Evolutionary conservation across 2,329 filamentous ascomycete genomes (phyloP), one percentile per base, ranked within the genome.

Genomic region (Myotisia sp.): DNA sequence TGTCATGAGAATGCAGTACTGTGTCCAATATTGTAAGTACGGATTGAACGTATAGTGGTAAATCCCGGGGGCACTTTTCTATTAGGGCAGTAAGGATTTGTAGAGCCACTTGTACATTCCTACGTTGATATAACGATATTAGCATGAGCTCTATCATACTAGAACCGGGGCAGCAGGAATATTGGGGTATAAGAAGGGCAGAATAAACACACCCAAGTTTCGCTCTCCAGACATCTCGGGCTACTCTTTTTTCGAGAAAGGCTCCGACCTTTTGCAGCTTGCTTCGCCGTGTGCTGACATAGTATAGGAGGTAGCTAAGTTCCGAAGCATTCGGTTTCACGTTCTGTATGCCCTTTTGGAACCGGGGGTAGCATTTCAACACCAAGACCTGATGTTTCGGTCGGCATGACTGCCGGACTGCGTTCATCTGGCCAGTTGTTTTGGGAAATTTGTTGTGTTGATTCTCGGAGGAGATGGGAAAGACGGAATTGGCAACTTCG

Each of bases 301-400:
- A 95, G 69, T 92, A 95, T 36, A 95, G 74, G 44, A 98, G 73
- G 56, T 95, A 95, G 60, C 84, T 92, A 43, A 98, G 74, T 66
- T 98, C 90, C 62, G 84, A 92, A 45, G 84, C 84, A 60, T 95
- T 95, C 28, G 90, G 86, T 62, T 87, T 92, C 52, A 93, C 84
- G 51, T 93, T 84, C 54, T 86, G 79, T 42, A 82, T 78, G 33
- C 83, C 84, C 63, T 94, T 95, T 44, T 82, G 82, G 44, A 82
- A 86, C 47, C 80, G 79, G 26, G 90, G 90, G 58, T 94, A 98
- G 67, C 87, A 95, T 64, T 93, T 94, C 45, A 94, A 72, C 46
- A 94, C 79, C 41, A 95, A 68, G 47, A 94, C 82, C 70, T 95
- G 87, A 63, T 98, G 90, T 67, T 94, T 95, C 18, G 90, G 87